Percentiles rank a stretch among this genome's conserved stretches.
Conservation (phyloP, 75 land plant genomes). For the Isoetes taiwanensis region DNA sequence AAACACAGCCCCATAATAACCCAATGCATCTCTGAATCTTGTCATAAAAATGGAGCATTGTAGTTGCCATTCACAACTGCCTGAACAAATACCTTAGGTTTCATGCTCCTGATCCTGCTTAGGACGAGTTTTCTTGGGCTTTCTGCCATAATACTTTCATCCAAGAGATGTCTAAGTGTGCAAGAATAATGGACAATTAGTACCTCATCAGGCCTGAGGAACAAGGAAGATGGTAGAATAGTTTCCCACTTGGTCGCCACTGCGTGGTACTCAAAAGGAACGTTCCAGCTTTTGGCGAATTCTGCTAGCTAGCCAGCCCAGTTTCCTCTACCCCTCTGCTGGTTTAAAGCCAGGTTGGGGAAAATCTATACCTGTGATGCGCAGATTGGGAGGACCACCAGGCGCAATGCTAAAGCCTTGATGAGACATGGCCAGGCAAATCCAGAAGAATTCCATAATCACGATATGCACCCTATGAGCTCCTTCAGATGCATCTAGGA, state of each 20-base stretch:
- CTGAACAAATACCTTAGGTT: constrained; percentile 27
- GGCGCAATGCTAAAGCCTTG: constrained; percentile 18
- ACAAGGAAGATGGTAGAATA: constrained; percentile 8
- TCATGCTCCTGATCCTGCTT: constrained; percentile 21
- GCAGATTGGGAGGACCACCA: constrained; percentile 33
- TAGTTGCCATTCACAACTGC: constrained; percentile 30
- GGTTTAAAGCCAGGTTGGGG: constrained; percentile 39
- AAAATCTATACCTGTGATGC: constrained; percentile 41
- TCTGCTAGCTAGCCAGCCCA: neutral
- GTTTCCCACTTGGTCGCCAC: constrained; percentile 28
- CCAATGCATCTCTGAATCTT: constrained; percentile 28
- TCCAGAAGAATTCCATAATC: constrained; percentile 66
- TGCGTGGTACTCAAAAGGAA: constrained; percentile 21
- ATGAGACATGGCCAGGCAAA: constrained; percentile 42
- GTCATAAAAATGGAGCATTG: constrained; percentile 35
- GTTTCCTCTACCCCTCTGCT: constrained; percentile 13
- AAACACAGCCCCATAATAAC: constrained; percentile 25
- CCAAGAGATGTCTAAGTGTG: constrained; percentile 8
- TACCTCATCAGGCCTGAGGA: constrained; percentile 12
- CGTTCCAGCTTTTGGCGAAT: constrained; percentile 17
- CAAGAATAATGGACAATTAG: neutral
- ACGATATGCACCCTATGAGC: constrained; percentile 45
- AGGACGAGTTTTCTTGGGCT: constrained; percentile 22
- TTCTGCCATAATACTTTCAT: constrained; percentile 20
- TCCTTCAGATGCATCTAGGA: constrained; percentile 30